Evolutionary conservation across 306 rosid genomes (phyloP).

Genomic region (Quercus engelmannii): DNA sequence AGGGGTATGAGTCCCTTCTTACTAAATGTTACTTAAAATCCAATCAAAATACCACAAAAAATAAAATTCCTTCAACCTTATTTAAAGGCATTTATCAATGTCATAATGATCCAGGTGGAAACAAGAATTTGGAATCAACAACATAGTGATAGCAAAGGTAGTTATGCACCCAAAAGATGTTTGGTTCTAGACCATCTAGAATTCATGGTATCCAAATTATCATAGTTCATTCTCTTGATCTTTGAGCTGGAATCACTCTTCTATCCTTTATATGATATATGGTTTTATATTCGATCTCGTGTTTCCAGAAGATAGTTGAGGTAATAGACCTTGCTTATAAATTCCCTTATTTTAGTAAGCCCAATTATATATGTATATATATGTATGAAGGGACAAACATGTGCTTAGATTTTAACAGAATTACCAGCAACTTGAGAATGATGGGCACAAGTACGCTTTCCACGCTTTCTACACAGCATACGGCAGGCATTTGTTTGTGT

Average conservation of each 20-base stretch:
- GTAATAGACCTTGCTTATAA: neutral
- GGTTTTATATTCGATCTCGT: neutral
- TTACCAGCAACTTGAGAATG: conserved; percentile 48
- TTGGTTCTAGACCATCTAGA: neutral
- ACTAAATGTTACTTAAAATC: neutral
- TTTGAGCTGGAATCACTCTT: neutral
- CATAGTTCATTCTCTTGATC: neutral
- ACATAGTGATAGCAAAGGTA: neutral
- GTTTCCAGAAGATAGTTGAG: neutral
- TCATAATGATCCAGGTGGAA: neutral
- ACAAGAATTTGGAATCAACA: neutral
- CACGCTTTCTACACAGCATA: conserved; percentile 48
- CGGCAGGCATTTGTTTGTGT: conserved; percentile 80
- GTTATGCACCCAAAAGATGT: neutral
- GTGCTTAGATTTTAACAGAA: conserved; percentile 1
- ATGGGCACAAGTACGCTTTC: conserved; percentile 52
- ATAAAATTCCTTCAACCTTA: neutral
- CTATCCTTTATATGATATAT: neutral
- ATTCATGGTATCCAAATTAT: neutral
- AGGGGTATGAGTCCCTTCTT: neutral
- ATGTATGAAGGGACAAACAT: neutral
- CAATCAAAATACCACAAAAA: neutral
- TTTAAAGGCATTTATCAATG: neutral
- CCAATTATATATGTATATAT: neutral
- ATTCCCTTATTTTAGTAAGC: neutral